Conservation (phyloP, 2,329 filamentous ascomycete genomes). For the Aspergillus puulaauensis region DNA sequence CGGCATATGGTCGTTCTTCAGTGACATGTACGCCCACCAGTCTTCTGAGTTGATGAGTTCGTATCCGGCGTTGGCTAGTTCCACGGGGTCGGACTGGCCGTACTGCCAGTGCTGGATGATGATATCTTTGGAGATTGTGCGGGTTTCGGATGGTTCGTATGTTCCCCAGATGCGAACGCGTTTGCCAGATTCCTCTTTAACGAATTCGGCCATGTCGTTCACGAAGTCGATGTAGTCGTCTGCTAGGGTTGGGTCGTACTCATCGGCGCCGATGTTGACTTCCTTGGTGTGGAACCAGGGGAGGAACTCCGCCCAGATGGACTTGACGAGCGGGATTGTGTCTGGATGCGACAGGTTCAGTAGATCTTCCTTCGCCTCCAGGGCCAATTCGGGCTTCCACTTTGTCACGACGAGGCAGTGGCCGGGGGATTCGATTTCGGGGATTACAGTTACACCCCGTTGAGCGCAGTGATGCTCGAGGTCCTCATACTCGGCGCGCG, state of each 20-base stretch:
- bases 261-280: slow-evolving; percentile 58
- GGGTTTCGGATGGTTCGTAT: slow-evolving; percentile 40
- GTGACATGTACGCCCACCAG: slow-evolving; percentile 54
- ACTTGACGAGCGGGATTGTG: slow-evolving; percentile 53
- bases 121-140: slow-evolving; percentile 46
- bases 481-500: slow-evolving; percentile 50
- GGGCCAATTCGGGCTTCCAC: slow-evolving; percentile 58
- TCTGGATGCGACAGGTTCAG: slow-evolving; percentile 58
- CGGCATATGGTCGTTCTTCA: slow-evolving; percentile 56
- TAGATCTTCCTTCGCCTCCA: slow-evolving; percentile 48
- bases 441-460: slow-evolving; percentile 58
- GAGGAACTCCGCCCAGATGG: slow-evolving; percentile 56
- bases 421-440: slow-evolving; percentile 61
- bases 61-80: slow-evolving; percentile 49
- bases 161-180: slow-evolving; percentile 58
- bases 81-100: slow-evolving; percentile 53
- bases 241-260: slow-evolving; percentile 49
- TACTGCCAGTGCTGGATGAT: slow-evolving; percentile 59
- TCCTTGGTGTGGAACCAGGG: slow-evolving; percentile 58
- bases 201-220: slow-evolving; percentile 51
- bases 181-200: slow-evolving; percentile 45
- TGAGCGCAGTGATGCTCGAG: slow-evolving; percentile 54
- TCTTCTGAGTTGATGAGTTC: slow-evolving; percentile 56
- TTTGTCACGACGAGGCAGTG: slow-evolving; percentile 58
- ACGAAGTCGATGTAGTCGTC: slow-evolving; percentile 56